A percentile compares a stretch with the other conserved stretches of the same genome.
phyloP scores from a whole-genome alignment of 805 yeast genomes.

The Saturnispora besseyi region DNA sequence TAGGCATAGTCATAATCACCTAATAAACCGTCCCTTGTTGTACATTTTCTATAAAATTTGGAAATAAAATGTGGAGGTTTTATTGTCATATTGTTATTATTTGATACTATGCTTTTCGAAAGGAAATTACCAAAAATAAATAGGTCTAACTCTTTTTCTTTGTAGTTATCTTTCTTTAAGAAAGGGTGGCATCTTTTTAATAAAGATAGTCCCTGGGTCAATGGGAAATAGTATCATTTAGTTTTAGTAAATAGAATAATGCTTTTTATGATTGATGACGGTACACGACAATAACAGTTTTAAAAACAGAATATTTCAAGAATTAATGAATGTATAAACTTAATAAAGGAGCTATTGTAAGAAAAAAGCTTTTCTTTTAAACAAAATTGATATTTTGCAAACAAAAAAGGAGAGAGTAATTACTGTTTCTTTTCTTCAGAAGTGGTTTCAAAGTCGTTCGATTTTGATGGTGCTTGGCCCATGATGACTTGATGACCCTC shows the following conservation, averaged over 20 bases:
- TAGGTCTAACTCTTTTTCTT: background rate
- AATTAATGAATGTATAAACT: too few relatives aligned
- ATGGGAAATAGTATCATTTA: too few relatives aligned
- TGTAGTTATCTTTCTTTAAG: too few relatives aligned
- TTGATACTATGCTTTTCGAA: background rate
- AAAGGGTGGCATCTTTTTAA: too few relatives aligned
- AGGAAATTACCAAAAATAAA: background rate
- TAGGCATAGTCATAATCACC: constrained; percentile 82
- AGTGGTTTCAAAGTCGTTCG: background rate
- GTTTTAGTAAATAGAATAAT: too few relatives aligned
- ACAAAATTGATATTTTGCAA: too few relatives aligned
- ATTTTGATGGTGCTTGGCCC: background rate
- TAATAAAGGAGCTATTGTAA: too few relatives aligned
- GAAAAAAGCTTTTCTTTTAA: too few relatives aligned
- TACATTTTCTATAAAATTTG: constrained; percentile 23
- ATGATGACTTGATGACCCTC: constrained; percentile 4
- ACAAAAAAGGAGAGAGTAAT: background rate
- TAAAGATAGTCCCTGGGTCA: too few relatives aligned
- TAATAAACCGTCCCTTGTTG: constrained; percentile 72
- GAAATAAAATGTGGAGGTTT: background rate
- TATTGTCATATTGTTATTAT: background rate
- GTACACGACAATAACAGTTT: too few relatives aligned
- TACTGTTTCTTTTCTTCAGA: constrained; percentile 5
- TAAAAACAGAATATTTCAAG: too few relatives aligned
- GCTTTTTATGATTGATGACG: too few relatives aligned